Percentiles rank a stretch among this genome's conserved stretches.
phyloP scores from a whole-genome alignment of 1,139 yeast genomes.

The Petasospora fabianii region DNA sequence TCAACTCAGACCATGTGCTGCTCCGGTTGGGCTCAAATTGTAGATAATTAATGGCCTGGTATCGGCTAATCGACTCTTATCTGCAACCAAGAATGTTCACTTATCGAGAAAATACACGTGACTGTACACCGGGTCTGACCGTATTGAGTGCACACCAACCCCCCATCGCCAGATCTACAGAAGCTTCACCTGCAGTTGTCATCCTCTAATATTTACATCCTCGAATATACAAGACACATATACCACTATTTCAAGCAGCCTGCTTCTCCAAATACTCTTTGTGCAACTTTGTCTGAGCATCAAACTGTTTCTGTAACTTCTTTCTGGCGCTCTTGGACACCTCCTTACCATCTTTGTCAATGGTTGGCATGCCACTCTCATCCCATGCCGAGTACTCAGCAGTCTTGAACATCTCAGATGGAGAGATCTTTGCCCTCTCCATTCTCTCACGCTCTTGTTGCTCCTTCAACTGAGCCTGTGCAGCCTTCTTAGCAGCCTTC shows the following conservation, averaged over 20 bases:
- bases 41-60: no score
- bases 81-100: no score
- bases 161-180: no score
- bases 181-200: no score
- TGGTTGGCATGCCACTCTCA: conserved; percentile 76
- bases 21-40: no score
- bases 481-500: conserved; percentile 43
- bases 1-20: no score
- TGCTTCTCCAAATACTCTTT: conserved; percentile 46
- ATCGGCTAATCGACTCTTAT: no score
- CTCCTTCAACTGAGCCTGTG: conserved; percentile 42
- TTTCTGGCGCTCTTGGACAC: conserved; percentile 83
- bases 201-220: no score
- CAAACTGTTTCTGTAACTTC: conserved; percentile 73
- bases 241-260: neutral
- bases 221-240: no score
- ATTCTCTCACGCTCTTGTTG: conserved; percentile 62
- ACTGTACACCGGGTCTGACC: no score
- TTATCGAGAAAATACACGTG: no score
- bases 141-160: no score
- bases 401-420: conserved; percentile 68
- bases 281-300: conserved; percentile 77
- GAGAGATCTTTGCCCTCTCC: conserved; percentile 67
- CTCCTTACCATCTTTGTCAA: conserved; percentile 76
- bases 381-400: conserved; percentile 72